Base-by-base conservation (phyloP, 2,329 filamentous ascomycete species). In the Magnaporthiopsis rhizophila region DNA sequence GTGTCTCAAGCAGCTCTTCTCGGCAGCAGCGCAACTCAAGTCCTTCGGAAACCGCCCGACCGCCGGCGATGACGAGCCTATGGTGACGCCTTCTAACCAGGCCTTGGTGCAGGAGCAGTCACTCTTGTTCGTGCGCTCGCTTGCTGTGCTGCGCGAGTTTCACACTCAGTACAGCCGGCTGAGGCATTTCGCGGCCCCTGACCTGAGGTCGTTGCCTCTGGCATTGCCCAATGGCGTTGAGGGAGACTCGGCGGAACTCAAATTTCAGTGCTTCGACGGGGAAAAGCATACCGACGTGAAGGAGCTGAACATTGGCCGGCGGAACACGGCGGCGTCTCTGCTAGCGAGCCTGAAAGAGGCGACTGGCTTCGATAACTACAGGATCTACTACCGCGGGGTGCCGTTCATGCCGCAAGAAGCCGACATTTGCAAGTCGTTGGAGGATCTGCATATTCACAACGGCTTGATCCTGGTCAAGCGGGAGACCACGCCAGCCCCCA, bases 281-380 rank as follows among this genome's bases (percentile, higher is more conserved):
- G 74, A 81, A 30, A 75, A 75, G 1, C 82, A 85, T 64, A 87
- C 84, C 1, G 84, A 85, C 15, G 81, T 92, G 32, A 81, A 82
- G 69, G 78, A 80, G 1, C 75, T 95, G 36, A 78, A 78, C 34
- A 88, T 95, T 68, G 90, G 90, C 0, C 82, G 83, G 59, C 81
- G 85, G 32, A 91, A 93, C 65, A 95, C 89, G 0, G 83, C 86
- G 8, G 83, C 84, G 1, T 88, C 90, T 58, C 78, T 96, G 6
- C 80, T 90, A 36, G 85, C 87, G 24, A 86, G 82, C 65, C 75
- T 96, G 57, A 82, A 84, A 38, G 81, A 87, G 66, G 83, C 83
- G 21, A 94, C 90, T 0, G 89, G 90, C 0, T 95, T 93, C 71
- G 84, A 87, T 6, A 91, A 89, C 69, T 90, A 92, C 69, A 87